These are phyloP conservation scores for Zychaea mexicana DNA, from an alignment of 371 early-diverging fungal species.

Conservation along the genomic window DNA sequence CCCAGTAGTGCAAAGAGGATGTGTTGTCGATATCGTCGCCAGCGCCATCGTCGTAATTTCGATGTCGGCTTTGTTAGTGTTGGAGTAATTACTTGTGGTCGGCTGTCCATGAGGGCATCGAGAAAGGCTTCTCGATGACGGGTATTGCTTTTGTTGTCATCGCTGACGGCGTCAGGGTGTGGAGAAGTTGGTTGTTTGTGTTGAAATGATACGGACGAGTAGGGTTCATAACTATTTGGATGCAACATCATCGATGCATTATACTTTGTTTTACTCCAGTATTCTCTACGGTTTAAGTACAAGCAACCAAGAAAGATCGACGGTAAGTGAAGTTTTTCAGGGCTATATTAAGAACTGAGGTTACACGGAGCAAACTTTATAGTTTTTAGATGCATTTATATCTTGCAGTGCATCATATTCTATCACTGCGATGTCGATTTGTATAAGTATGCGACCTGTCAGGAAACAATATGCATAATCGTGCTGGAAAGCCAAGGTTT, in stretches of 20 bases:
- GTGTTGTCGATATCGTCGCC: slow-evolving; percentile 40
- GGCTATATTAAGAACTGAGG: too few species aligned
- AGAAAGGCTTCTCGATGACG: slow-evolving; percentile 20
- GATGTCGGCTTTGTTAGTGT: background rate
- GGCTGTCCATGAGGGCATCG: slow-evolving; percentile 13
- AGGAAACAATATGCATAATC: too few species aligned
- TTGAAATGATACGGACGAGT: slow-evolving; percentile 49
- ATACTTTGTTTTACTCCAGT: background rate
- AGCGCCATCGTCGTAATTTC: slow-evolving; percentile 20
- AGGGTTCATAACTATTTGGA: slow-evolving; percentile 38
- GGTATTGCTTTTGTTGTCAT: slow-evolving; percentile 10
- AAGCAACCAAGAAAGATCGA: background rate
- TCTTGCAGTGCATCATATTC: too few species aligned
- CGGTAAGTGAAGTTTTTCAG: background rate
- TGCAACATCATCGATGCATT: slow-evolving; percentile 14
- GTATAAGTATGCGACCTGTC: too few species aligned
- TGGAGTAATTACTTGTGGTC: slow-evolving; percentile 2
- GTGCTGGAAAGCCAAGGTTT: too few species aligned
- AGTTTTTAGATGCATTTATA: too few species aligned
- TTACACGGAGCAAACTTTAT: too few species aligned
- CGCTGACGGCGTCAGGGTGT: slow-evolving; percentile 26
- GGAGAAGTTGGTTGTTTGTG: slow-evolving; percentile 49
- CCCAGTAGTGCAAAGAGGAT: slow-evolving; percentile 21
- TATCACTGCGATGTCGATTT: too few species aligned
- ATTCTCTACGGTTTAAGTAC: background rate